Evolutionary conservation across 768 basidiomycete genomes (phyloP).

Genomic region (Kwoniella mangroviensis): DNA sequence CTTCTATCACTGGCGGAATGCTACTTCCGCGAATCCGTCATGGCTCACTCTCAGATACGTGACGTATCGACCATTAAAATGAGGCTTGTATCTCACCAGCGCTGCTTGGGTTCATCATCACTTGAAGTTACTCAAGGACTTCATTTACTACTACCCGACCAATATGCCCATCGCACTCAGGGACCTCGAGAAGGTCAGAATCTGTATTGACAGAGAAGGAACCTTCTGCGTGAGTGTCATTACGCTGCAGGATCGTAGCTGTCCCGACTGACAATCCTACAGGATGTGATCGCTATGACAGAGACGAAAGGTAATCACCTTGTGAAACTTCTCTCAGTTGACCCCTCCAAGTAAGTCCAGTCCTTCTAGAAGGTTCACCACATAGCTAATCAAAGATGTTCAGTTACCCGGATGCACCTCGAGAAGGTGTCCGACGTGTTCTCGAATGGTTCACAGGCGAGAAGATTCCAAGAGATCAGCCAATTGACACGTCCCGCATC

Average conservation of each 20-base stretch:
- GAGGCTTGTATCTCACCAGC: neutral
- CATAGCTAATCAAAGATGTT: neutral
- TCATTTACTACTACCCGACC: neutral
- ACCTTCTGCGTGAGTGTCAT: conserved; percentile 88
- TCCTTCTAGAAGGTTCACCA: neutral
- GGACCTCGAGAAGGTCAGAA: conserved; percentile 24
- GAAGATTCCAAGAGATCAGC: conserved; percentile 66
- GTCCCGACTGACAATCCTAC: neutral
- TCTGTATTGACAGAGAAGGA: conserved; percentile 63
- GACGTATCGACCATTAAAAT: neutral
- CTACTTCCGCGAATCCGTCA: neutral
- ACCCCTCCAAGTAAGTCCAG: conserved; percentile 13
- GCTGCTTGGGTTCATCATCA: neutral
- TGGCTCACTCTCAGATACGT: neutral
- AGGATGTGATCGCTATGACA: conserved; percentile 24
- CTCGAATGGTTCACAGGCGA: conserved; percentile 35
- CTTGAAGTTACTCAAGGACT: neutral
- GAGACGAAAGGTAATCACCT: conserved; percentile 53
- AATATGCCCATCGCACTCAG: conserved; percentile 26
- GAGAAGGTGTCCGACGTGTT: conserved; percentile 31
- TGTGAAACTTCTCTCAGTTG: conserved; percentile 25
- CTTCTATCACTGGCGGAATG: neutral
- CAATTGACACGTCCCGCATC: conserved; percentile 60
- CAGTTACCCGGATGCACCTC: conserved; percentile 23
- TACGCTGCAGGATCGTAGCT: neutral